A percentile compares a stretch with the other conserved stretches of the same genome.
Evolutionary conservation across 1,139 yeast genomes (phyloP).

Genomic region (Arxiozyma bovina): DNA sequence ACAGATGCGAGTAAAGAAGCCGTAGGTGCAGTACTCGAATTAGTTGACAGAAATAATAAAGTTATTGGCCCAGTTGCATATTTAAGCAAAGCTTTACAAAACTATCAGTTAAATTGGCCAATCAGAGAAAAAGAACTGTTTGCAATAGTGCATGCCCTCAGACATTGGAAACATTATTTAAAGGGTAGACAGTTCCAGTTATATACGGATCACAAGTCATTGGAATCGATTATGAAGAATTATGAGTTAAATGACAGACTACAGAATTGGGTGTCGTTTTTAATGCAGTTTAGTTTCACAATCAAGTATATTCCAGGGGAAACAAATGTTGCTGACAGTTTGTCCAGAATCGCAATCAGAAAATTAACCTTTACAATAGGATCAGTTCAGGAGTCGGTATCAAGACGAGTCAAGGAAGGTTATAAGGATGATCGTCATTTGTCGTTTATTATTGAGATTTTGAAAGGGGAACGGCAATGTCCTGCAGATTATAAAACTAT

Average conservation of each 20-base stretch:
- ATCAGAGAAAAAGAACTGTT: constrained; percentile 1
- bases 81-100: not conserved
- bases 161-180: constrained; percentile 1
- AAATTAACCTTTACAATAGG: not conserved
- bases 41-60: not conserved
- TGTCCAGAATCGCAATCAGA: not conserved
- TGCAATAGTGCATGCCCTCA: not conserved
- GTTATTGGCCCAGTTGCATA: not conserved
- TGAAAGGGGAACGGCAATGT: not conserved
- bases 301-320: not conserved
- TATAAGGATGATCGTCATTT: not conserved
- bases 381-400: not conserved
- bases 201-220: not conserved
- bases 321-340: not conserved
- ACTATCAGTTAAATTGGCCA: not conserved
- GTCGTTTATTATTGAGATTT: not conserved
- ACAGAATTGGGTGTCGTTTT: not conserved
- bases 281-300: not conserved
- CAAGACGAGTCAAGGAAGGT: not conserved
- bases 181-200: not conserved
- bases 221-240: not conserved
- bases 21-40: too few relatives aligned
- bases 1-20: too few relatives aligned
- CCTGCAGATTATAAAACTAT: not conserved
- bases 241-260: not conserved